Evolutionary conservation across 805 yeast genomes (phyloP).

Genomic region (Candida maris): DNA sequence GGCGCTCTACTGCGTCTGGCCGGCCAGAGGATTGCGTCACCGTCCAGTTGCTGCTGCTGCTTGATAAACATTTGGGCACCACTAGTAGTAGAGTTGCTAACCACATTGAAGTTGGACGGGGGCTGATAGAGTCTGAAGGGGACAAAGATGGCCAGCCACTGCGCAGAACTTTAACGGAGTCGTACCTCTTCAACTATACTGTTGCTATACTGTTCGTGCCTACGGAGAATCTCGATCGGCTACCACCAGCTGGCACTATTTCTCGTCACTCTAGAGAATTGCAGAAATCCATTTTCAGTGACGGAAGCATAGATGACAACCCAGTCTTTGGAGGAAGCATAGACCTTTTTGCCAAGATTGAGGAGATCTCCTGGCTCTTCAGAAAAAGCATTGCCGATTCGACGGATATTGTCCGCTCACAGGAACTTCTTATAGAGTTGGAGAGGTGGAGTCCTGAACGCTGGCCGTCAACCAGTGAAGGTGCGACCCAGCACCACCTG

Average conservation of each 20-base stretch:
- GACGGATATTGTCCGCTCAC: not conserved
- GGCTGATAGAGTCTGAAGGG: not conserved
- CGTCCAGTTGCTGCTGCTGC: slow-evolving; percentile 6
- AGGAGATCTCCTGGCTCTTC: slow-evolving; percentile 9
- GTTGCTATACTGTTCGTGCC: slow-evolving; percentile 6
- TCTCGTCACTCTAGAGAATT: not conserved
- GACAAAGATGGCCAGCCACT: slow-evolving; percentile 1
- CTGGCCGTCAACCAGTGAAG: not conserved
- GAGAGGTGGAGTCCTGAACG: slow-evolving; percentile 1
- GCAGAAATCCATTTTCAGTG: slow-evolving; percentile 1
- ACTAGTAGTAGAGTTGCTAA: slow-evolving; percentile 1
- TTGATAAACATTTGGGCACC: slow-evolving; percentile 10
- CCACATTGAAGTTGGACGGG: slow-evolving; percentile 5
- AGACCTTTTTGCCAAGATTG: slow-evolving; percentile 6
- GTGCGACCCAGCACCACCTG: slow-evolving; percentile 2
- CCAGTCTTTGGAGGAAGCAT: slow-evolving; percentile 10
- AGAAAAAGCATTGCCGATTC: slow-evolving; percentile 1
- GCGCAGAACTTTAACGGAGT: slow-evolving; percentile 7
- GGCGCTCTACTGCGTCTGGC: slow-evolving; percentile 1
- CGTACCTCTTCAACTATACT: slow-evolving; percentile 9
- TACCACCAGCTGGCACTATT: slow-evolving; percentile 6
- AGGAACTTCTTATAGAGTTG: slow-evolving; percentile 1
- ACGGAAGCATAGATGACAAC: slow-evolving; percentile 5
- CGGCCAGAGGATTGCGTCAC: slow-evolving; percentile 6
- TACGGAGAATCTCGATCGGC: slow-evolving; percentile 1